Evolutionary conservation across 352 stramenopile genomes (phyloP).

Genomic region (Halophytophthora batemanensis): DNA sequence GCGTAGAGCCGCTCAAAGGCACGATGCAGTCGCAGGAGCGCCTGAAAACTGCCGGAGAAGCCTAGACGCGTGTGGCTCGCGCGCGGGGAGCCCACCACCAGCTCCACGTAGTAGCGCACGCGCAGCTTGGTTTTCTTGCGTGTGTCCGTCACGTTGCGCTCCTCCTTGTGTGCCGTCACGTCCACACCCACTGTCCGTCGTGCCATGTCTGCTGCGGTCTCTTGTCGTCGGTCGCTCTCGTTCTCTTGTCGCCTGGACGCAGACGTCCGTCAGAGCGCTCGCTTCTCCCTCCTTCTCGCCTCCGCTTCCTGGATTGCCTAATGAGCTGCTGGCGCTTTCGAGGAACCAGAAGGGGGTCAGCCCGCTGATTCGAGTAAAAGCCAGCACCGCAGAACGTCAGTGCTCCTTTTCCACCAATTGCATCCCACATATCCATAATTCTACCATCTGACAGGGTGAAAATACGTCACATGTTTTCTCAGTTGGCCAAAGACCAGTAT

Average conservation of each 20-base stretch:
- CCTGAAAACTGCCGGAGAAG: conserved; percentile 64
- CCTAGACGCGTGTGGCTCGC: conserved; percentile 53
- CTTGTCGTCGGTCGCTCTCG: conserved; percentile 6
- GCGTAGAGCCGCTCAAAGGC: conserved; percentile 39
- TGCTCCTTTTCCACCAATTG: no score
- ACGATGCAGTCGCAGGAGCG: conserved; percentile 48
- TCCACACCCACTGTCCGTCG: conserved; percentile 41
- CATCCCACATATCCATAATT: no score
- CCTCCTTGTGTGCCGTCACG: conserved; percentile 66
- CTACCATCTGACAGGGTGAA: no score
- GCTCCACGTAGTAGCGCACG: conserved; percentile 72
- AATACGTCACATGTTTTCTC: no score
- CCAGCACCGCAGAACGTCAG: no score
- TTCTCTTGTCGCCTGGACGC: conserved; percentile 5
- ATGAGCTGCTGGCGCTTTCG: no score
- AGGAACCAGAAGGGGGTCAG: no score
- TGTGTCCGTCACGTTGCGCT: conserved; percentile 43
- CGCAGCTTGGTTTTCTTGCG: conserved; percentile 43
- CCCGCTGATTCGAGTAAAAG: no score
- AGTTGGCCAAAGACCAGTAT: no score
- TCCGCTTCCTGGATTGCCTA: no score
- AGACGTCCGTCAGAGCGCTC: neutral
- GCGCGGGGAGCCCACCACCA: conserved; percentile 50
- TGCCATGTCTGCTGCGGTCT: conserved; percentile 11
- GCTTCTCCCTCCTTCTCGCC: no score